Evolutionary conservation across 768 basidiomycete species (phyloP), one percentile per base, ranked within the genome.

Genomic region (Termitomyces eurrhizus): DNA sequence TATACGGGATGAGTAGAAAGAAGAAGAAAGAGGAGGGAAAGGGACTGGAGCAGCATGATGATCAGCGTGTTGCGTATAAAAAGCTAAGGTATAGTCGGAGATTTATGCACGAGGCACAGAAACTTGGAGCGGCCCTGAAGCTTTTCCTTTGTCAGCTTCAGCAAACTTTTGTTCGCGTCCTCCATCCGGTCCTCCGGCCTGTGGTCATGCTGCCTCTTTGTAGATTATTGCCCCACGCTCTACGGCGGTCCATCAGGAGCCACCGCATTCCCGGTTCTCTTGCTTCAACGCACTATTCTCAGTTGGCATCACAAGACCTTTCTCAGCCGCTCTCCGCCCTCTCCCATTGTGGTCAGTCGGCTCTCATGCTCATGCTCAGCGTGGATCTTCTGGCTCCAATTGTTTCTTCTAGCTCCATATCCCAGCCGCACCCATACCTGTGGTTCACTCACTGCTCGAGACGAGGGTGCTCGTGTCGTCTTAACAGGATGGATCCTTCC

Each of bases 401-500:
- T 57, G 52, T 52, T 48, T 63, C 64, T 62, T 61, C 64, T 65
- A 87, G 87, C 79, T 0, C 86, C 88, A 6, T 89, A 79, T 73
- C 80, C 85, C 0, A 63, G 62, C 4, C 78, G 84, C 14, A 88
- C 90, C 1, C 91, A 93, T 70, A 73, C 72, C 36, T 90, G 89
- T 67, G 85, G 81, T 36, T 74, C 83, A 8, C 77, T 94, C 59
- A 75, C 79, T 60, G 66, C 77, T 37, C 66, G 70, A 29, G 77
- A 86, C 69, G 82, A 75, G 55, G 90, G 86, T 64, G 64, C 74
- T 18, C 69, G 68, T 61, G 92, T 95, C 62, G 80, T 89, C 60
- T 77, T 98, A 39, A 79, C 88, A 26, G 95, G 95, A 37, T 92
- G 89, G 88, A 77, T 96, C 60, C 85, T 90, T 65, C 83, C 87